Conservation (phyloP, 306 rosid species). For the Vachellia pachyceras region DNA sequence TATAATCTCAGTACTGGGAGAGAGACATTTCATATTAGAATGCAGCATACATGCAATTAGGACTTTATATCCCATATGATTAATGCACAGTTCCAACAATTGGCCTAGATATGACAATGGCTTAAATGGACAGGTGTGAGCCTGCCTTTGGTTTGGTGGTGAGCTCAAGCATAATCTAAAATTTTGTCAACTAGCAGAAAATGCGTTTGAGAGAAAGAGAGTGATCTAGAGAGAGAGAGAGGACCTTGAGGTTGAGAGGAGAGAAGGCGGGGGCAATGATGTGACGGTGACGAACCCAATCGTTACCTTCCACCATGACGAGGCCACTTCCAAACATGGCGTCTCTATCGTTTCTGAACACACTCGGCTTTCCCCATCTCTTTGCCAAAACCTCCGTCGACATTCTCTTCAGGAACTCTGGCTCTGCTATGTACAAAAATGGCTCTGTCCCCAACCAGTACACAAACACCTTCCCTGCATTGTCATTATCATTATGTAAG, state of each 20-base stretch:
- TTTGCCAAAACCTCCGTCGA: constrained; percentile 56
- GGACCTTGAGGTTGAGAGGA: constrained; percentile 60
- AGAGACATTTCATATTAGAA: too few species aligned
- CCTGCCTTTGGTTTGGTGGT: too few species aligned
- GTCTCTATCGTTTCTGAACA: constrained; percentile 59
- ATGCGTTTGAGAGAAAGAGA: not conserved
- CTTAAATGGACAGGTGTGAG: too few species aligned
- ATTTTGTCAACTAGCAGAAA: too few species aligned
- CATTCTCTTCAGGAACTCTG: constrained; percentile 61
- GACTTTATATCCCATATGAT: too few species aligned
- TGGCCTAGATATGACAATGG: too few species aligned
- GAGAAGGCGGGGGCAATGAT: constrained; percentile 66
- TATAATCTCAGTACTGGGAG: too few species aligned
- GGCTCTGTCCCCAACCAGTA: constrained; percentile 84
- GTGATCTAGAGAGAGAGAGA: not conserved
- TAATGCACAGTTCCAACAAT: too few species aligned
- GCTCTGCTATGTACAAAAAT: constrained; percentile 63
- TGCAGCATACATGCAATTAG: too few species aligned
- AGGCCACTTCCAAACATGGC: constrained; percentile 77
- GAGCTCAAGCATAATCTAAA: too few species aligned
- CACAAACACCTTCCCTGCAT: constrained; percentile 62
- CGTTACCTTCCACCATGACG: constrained; percentile 66
- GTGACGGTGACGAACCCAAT: constrained; percentile 67
- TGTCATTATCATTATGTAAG: not conserved
- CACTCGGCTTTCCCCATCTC: constrained; percentile 73